phyloP scores from a whole-genome alignment of 441 rosid genomes.

The Rhodomyrtus psidioides region DNA sequence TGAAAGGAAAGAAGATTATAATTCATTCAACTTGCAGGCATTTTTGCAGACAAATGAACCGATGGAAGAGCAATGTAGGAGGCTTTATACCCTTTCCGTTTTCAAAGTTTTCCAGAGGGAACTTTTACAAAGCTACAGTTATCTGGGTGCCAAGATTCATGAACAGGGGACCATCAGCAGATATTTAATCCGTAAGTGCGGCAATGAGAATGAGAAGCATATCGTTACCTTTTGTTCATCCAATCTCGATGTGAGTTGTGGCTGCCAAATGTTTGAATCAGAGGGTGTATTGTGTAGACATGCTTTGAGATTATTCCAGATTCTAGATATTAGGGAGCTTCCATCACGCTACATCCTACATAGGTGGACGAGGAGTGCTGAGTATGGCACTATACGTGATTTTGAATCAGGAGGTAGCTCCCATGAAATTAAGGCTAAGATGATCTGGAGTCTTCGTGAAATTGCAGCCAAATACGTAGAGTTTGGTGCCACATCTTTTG shows the following conservation, averaged over 20 bases:
- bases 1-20: constrained; percentile 76
- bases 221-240: constrained; percentile 59
- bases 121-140: constrained; percentile 51
- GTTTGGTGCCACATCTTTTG: neutral
- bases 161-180: constrained; percentile 67
- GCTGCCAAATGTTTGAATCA: constrained; percentile 87
- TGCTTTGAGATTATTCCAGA: constrained; percentile 56
- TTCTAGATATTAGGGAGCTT: constrained; percentile 52
- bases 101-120: constrained; percentile 73
- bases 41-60: constrained; percentile 10
- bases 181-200: constrained; percentile 53
- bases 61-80: constrained; percentile 52
- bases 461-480: neutral
- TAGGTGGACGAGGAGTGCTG: constrained; percentile 73
- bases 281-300: constrained; percentile 79
- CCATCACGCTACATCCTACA: constrained; percentile 62
- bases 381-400: constrained; percentile 44
- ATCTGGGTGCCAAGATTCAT: constrained; percentile 50
- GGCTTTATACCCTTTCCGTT: constrained; percentile 51
- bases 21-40: constrained; percentile 52
- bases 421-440: constrained; percentile 43
- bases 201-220: constrained; percentile 60
- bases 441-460: neutral
- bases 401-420: constrained; percentile 42
- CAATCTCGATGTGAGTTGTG: constrained; percentile 51